phyloP scores from a whole-genome alignment of 345 rosid genomes.

The Citrus cavaleriei region DNA sequence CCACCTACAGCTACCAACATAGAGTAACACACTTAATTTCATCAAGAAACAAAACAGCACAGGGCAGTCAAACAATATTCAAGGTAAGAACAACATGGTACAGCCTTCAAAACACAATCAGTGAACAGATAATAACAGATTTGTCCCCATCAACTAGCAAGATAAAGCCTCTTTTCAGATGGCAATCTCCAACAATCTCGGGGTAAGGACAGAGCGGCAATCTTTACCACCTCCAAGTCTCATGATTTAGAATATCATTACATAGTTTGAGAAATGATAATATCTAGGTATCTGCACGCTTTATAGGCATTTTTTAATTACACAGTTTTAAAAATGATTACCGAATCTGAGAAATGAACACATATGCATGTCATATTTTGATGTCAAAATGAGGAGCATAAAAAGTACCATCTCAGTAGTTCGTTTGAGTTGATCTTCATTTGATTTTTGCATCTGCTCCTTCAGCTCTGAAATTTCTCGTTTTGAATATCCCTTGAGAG shows the following conservation, averaged over 20 bases:
- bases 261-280: background rate
- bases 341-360: background rate
- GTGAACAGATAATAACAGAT: too few species aligned
- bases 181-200: too few species aligned
- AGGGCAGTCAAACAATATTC: background rate
- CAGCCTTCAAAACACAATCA: too few species aligned
- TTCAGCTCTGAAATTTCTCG: slow-evolving; percentile 50
- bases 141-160: too few species aligned
- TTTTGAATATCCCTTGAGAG: slow-evolving; percentile 53
- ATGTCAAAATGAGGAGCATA: too few species aligned
- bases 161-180: too few species aligned
- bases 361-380: background rate
- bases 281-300: background rate
- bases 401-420: slow-evolving; percentile 60
- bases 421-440: slow-evolving; percentile 61
- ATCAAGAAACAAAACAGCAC: background rate
- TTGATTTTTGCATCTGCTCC: slow-evolving; percentile 52
- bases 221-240: too few species aligned
- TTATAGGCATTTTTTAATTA: background rate
- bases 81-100: too few species aligned
- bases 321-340: background rate
- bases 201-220: too few species aligned
- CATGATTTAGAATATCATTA: too few species aligned
- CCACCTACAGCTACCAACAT: too few species aligned
- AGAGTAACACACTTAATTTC: background rate